A percentile compares a stretch with the other conserved stretches of the same genome.
Evolutionary conservation across 805 yeast genomes (phyloP).

Genomic region (Myxozyma sirexii): DNA sequence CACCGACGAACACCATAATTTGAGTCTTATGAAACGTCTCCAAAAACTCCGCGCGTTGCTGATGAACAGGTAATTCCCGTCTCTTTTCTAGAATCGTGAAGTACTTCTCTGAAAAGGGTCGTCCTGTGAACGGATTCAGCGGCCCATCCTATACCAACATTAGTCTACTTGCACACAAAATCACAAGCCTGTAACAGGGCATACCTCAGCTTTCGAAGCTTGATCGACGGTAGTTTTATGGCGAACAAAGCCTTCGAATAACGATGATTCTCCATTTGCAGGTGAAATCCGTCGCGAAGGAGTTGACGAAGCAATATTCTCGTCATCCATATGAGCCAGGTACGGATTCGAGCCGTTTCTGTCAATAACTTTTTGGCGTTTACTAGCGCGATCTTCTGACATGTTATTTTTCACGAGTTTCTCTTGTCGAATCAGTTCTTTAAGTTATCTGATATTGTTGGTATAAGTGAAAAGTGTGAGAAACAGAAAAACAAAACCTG

Average conservation of each 20-base stretch:
- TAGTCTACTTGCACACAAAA: too few relatives aligned
- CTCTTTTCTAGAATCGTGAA: constrained; percentile 75
- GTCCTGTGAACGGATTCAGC: constrained; percentile 80
- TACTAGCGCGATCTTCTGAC: constrained; percentile 23
- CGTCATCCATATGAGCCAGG: constrained; percentile 40
- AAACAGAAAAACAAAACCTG: neutral
- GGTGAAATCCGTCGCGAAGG: neutral
- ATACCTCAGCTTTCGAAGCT: constrained; percentile 42
- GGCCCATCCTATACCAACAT: constrained; percentile 48
- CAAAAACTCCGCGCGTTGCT: constrained; percentile 87
- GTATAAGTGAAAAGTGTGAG: too few relatives aligned
- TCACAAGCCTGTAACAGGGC: too few relatives aligned
- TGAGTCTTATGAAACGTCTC: constrained; percentile 82
- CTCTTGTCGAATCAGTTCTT: too few relatives aligned
- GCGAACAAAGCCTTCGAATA: constrained; percentile 30
- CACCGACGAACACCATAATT: constrained; percentile 98
- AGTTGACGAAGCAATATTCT: neutral
- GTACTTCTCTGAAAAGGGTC: constrained; percentile 63
- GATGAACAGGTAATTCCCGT: constrained; percentile 89
- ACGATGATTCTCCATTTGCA: neutral
- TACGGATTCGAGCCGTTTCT: constrained; percentile 38
- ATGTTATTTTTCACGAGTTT: neutral
- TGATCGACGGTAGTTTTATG: constrained; percentile 43
- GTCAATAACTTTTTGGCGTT: constrained; percentile 20
- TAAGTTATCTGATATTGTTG: too few relatives aligned